Evolutionary conservation across 2,329 filamentous ascomycete species (phyloP).

Genomic region (Pleoardoris graminearum): DNA sequence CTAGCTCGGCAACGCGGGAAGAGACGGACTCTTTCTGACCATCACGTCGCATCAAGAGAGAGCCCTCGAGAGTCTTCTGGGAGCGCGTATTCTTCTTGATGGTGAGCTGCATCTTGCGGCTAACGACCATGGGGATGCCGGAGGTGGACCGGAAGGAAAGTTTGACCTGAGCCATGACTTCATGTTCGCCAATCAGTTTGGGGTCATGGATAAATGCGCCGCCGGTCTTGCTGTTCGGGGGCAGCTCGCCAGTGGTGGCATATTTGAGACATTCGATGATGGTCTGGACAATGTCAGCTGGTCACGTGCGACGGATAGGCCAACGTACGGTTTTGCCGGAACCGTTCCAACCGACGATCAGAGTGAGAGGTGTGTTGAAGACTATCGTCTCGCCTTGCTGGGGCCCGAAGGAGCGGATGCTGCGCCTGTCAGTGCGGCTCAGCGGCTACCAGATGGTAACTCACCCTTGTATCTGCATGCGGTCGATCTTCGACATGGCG

Average conservation of each 20-base stretch:
- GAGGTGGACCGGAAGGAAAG: constrained; percentile 81
- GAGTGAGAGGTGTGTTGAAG: constrained; percentile 87
- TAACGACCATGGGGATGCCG: constrained; percentile 78
- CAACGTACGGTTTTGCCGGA: constrained; percentile 81
- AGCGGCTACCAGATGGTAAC: constrained; percentile 11
- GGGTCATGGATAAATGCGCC: constrained; percentile 97
- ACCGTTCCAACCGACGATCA: constrained; percentile 97
- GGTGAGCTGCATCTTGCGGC: constrained; percentile 80
- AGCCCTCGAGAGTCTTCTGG: constrained; percentile 83
- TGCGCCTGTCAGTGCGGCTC: constrained; percentile 31
- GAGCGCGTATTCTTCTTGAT: constrained; percentile 78
- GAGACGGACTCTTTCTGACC: constrained; percentile 81
- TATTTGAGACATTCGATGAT: constrained; percentile 99
- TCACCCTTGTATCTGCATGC: constrained; percentile 79
- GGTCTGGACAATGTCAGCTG: constrained; percentile 56
- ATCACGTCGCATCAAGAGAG: constrained; percentile 73
- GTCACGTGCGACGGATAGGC: not conserved
- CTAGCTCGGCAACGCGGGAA: constrained; percentile 77
- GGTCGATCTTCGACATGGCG: constrained; percentile 71
- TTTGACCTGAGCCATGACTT: constrained; percentile 89
- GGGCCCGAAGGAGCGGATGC: constrained; percentile 84
- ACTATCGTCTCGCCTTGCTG: constrained; percentile 74
- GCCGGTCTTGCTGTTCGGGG: constrained; percentile 82
- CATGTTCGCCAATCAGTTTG: constrained; percentile 85
- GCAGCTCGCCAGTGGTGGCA: constrained; percentile 90